A percentile compares a stretch with the other conserved stretches of the same genome.
phyloP scores from a whole-genome alignment of 495 filamentous ascomycete genomes.

The Aspergillus funiculosus region DNA sequence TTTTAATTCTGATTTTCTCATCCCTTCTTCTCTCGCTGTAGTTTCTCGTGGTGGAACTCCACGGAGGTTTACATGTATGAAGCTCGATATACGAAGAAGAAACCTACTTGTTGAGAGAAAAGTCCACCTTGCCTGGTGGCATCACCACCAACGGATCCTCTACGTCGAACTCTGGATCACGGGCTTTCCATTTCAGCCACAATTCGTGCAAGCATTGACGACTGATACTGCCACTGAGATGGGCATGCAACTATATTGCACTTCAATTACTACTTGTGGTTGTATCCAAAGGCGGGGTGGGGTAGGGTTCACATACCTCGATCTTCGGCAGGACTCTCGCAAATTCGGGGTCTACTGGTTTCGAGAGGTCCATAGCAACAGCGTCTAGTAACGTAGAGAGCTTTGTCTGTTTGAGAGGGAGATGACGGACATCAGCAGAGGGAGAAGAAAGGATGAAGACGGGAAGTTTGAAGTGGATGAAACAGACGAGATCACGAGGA shows the following conservation, averaged over 20 bases:
- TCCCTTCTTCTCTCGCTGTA: neutral
- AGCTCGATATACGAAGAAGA: neutral
- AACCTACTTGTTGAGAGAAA: conserved; percentile 61
- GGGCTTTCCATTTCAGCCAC: conserved; percentile 55
- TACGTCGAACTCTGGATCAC: conserved; percentile 43
- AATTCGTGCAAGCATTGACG: conserved; percentile 69
- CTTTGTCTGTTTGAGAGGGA: conserved; percentile 10
- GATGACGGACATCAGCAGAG: conserved; percentile 26
- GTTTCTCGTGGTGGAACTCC: neutral
- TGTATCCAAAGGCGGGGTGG: too few species aligned
- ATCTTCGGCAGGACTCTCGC: conserved; percentile 37
- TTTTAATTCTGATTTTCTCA: conserved; percentile 8
- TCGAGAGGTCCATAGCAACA: conserved; percentile 21
- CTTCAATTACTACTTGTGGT: too few species aligned
- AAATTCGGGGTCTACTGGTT: conserved; percentile 29
- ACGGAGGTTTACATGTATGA: neutral
- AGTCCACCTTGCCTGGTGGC: conserved; percentile 62
- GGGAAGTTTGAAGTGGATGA: conserved; percentile 20
- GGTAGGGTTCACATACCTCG: conserved; percentile 25
- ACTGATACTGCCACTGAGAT: conserved; percentile 77
- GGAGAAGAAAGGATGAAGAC: conserved; percentile 25
- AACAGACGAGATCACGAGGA: conserved; percentile 22
- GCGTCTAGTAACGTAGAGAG: conserved; percentile 3
- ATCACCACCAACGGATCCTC: conserved; percentile 66
- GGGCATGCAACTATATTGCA: conserved; percentile 65